Conservation (phyloP, 2,329 filamentous ascomycete genomes). For the Fusarium haematococcum region DNA sequence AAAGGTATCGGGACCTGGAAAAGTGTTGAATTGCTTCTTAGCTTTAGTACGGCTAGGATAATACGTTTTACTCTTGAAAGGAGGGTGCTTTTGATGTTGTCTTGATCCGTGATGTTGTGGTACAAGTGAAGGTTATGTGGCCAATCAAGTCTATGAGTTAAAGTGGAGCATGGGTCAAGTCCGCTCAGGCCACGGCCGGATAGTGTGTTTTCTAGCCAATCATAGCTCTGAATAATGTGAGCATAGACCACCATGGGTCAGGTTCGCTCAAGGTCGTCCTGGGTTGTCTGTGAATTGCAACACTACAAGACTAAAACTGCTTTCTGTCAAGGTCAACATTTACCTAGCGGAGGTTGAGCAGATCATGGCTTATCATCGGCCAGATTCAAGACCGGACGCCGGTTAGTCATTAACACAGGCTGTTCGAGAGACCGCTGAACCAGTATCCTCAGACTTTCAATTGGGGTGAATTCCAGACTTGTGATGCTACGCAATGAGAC, state of each 20-base stretch:
- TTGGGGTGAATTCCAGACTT: no score
- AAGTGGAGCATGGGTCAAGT: not conserved
- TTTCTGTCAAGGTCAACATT: not conserved
- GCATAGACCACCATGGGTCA: not conserved
- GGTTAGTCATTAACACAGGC: not conserved
- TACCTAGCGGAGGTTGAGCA: not conserved
- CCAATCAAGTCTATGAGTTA: not conserved
- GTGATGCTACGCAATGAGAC: not conserved
- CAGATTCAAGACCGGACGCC: not conserved
- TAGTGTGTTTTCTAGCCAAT: conserved; percentile 8
- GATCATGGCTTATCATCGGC: not conserved
- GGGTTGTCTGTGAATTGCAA: not conserved
- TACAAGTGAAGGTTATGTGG: not conserved
- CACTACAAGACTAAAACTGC: not conserved
- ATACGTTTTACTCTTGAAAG: not conserved
- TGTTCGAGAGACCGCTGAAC: not conserved
- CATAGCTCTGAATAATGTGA: not conserved
- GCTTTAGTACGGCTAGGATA: not conserved
- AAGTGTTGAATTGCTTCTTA: not conserved
- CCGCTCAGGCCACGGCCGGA: not conserved
- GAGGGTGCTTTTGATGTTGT: not conserved
- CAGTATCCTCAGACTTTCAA: no score
- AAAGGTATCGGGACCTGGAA: not conserved
- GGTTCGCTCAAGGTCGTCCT: not conserved
- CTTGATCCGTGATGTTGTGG: not conserved